Base-by-base conservation (phyloP, 1,284 basidiomycete species). In the Boletellus deceptivus region DNA sequence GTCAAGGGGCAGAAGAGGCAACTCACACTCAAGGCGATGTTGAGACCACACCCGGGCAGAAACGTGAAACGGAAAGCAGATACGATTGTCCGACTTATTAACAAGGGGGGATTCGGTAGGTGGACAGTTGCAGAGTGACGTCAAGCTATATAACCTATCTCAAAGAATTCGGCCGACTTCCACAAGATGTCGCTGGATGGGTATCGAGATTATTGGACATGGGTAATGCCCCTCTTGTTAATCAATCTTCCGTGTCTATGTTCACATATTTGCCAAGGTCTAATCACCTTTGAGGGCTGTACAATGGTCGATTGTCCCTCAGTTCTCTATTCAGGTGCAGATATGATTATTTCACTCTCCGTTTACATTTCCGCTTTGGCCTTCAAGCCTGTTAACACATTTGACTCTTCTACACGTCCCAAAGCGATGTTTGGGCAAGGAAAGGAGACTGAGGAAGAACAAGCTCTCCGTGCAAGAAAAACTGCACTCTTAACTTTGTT, bases 381-480 rank as follows among this genome's bases (percentile, higher is more conserved):
- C 1, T 93, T 92, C 67, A 75, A 73, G 53, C 64, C 76, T 16
- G 65, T 76, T 3, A 70, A 69, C 36, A 55, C 68, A 24, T 48
- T 67, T 4, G 58, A 69, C 17, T 59, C 73, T 6, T 73, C 76
- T 33, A 55, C 63, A 3, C 73, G 46, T 10, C 13, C 53, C 58
- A 53, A 60, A 64, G 42, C 49, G 13, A 75, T 82, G 62, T 82
- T 87, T 58, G 78, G 79, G 52, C 87, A 91, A 67, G 86, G 85
- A 0, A 72, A 81, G 43, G 92, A 94, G 63, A 92, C 88, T 0
- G 72, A 75, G 3, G 78, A 83, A 49, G 92, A 95, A 69, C 82
- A 84, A 55, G 70, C 68, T 16, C 73, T 95, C n/a, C 78, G 90
- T 33, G 84, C 88, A 62, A 76, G 92, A 33, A 94, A 93, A 62